Base-by-base conservation (phyloP, 2,329 filamentous ascomycete genomes). In the Ophiostoma angusticollis region DNA sequence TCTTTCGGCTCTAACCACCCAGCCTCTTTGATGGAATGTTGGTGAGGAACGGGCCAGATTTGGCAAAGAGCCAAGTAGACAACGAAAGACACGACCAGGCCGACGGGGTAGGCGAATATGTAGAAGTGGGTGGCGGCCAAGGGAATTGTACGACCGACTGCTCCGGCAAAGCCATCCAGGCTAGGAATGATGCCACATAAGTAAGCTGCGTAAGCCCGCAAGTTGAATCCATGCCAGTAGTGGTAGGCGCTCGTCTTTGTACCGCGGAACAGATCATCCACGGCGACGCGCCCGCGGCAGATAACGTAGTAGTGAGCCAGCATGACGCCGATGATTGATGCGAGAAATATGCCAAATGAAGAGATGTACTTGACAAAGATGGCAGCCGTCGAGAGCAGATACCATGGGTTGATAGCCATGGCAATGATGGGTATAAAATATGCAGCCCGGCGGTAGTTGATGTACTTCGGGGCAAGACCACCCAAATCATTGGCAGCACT, bases 101-200 rank as follows among this genome's bases (percentile, higher is more conserved):
- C 64, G 6, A 73, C 68, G 47, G 65, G 64, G 40, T 65, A 69
- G 1, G 71, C 70, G 18, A 77, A 58, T 44, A 71, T 72, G 47
- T 77, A 76, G 52, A 74, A 73, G 13, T 53, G 49, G 1, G 51
- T 54, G 3, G 59, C 49, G 0, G 53, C 54, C 0, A 53, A 5
- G 1, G 60, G 59, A n/a, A n/a, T n/a, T n/a, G n/a, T n/a, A n/a
- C n/a, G n/a, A n/a, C n/a, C n/a, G n/a, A n/a, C n/a, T 0, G 55
- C 57, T 0, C 35, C 4, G 4, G 64, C 57, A 2, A 65, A 65
- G 1, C 59, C 60, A 32, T 58, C 59, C 34, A 65, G 60, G 31
- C 62, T 62, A 0, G 59, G 58, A 5, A 52, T 50, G n/a, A 62
- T 52, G 12, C 56, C 58, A 24, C 59, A 31, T 1, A 62, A 22